Evolutionary conservation across 108 stramenopile genomes (phyloP).

Genomic region (Skeletonema grethae): DNA sequence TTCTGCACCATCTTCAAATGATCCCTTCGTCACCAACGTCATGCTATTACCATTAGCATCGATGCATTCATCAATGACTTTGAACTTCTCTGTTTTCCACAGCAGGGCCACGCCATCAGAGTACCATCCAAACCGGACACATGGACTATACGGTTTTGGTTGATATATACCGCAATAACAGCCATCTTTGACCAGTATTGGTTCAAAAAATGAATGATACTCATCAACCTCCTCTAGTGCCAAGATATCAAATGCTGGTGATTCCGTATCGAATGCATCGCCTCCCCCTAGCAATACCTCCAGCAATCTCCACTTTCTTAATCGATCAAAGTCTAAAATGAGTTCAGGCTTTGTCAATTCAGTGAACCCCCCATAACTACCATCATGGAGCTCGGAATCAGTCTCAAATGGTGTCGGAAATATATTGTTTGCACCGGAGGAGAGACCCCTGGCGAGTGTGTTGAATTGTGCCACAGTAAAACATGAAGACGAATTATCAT

Average conservation of each 20-base stretch:
- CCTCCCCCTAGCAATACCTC: conserved; percentile 40
- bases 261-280: not conserved
- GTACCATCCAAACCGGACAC: conserved; percentile 55
- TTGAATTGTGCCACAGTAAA: conserved; percentile 60
- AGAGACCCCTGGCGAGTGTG: conserved; percentile 52
- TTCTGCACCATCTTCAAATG: conserved; percentile 4
- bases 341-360: conserved; percentile 30
- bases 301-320: conserved; percentile 56
- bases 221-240: conserved; percentile 62
- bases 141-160: conserved; percentile 50
- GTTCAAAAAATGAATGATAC: conserved; percentile 48
- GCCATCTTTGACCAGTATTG: conserved; percentile 28
- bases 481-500: not conserved
- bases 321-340: conserved; percentile 37
- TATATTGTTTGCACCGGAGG: conserved; percentile 38
- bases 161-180: conserved; percentile 51
- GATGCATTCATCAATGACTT: conserved; percentile 3
- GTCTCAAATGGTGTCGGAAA: conserved; percentile 30
- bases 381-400: not conserved
- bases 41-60: not conserved
- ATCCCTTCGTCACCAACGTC: conserved; percentile 16
- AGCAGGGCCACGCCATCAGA: conserved; percentile 63
- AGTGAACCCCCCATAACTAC: conserved; percentile 56
- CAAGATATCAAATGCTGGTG: conserved; percentile 47
- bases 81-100: conserved; percentile 40